These are phyloP conservation scores for Ophiostoma sp. DNA, from an alignment of 2,329 filamentous ascomycete genomes.

Conservation along the genomic window DNA sequence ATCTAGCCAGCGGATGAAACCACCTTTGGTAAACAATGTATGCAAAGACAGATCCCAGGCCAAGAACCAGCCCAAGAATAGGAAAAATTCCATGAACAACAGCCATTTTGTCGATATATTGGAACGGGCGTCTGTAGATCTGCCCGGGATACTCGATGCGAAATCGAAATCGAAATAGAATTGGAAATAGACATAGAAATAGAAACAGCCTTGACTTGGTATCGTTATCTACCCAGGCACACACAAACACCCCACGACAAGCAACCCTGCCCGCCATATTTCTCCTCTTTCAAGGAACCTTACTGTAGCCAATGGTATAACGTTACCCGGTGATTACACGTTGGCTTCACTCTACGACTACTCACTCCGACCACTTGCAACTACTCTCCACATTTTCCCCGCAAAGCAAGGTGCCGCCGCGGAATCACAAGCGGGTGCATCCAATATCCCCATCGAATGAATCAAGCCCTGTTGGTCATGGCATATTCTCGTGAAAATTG, in stretches of 20 bases:
- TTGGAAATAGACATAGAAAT: not conserved
- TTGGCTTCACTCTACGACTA: not conserved
- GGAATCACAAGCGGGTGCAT: too few relatives aligned
- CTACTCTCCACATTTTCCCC: conserved; percentile 1
- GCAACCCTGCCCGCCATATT: not conserved
- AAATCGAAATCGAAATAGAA: not conserved
- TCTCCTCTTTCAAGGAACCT: not conserved
- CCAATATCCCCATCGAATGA: too few relatives aligned
- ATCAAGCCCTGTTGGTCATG: too few relatives aligned
- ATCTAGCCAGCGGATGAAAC: conserved; percentile 33
- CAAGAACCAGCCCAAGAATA: not conserved
- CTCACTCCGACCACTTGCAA: not conserved
- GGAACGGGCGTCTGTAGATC: not conserved
- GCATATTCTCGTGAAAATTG: too few relatives aligned
- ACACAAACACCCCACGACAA: not conserved
- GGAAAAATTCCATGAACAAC: not conserved
- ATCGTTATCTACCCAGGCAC: not conserved
- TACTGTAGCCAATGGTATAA: not conserved
- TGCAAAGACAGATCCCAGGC: not conserved
- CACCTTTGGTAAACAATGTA: not conserved
- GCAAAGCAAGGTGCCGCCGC: not conserved
- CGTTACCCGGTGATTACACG: not conserved
- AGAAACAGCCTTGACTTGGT: not conserved
- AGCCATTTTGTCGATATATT: not conserved
- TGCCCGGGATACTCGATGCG: not conserved